Percentiles rank a stretch among this genome's conserved stretches.
These are phyloP conservation scores for Suillus placidus DNA, from an alignment of 768 basidiomycete species.

Conservation along the genomic window DNA sequence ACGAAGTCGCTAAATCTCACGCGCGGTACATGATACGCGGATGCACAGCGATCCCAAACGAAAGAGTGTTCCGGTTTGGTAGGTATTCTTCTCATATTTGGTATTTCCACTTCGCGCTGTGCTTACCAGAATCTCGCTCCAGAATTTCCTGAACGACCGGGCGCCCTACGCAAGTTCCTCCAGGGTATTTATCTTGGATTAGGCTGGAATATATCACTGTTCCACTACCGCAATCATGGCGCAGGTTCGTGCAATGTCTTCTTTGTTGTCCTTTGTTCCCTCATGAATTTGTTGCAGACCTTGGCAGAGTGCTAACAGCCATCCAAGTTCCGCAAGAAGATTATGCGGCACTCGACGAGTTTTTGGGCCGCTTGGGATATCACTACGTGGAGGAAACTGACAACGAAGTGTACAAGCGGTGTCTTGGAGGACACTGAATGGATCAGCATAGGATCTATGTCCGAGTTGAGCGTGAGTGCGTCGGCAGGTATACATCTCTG, in stretches of 20 bases:
- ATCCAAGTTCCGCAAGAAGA: constrained; percentile 85
- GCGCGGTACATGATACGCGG: constrained; percentile 95
- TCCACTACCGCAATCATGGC: constrained; percentile 98
- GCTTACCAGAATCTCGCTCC: constrained; percentile 12
- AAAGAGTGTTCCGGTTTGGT: constrained; percentile 94
- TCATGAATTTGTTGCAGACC: constrained; percentile 52
- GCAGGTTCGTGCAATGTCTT: constrained; percentile 62
- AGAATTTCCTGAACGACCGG: constrained; percentile 97
- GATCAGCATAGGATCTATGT: neutral
- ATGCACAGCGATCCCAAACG: constrained; percentile 71
- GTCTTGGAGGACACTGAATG: constrained; percentile 43
- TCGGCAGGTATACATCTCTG: neutral
- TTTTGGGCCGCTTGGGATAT: constrained; percentile 80
- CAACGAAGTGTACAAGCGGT: constrained; percentile 81
- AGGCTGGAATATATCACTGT: constrained; percentile 94
- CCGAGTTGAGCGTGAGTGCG: neutral
- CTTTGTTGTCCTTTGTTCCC: constrained; percentile 1
- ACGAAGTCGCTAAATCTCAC: constrained; percentile 95
- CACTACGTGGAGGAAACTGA: constrained; percentile 91
- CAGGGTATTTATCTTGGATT: constrained; percentile 63
- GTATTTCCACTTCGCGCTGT: constrained; percentile 2
- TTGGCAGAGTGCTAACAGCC: constrained; percentile 91
- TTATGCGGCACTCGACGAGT: constrained; percentile 66
- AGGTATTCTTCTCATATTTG: constrained; percentile 31
- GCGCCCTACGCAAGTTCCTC: constrained; percentile 89